Percentiles rank a stretch among this genome's conserved stretches.
Conservation (phyloP, 441 rosid genomes). For the Isatis lusitanica region DNA sequence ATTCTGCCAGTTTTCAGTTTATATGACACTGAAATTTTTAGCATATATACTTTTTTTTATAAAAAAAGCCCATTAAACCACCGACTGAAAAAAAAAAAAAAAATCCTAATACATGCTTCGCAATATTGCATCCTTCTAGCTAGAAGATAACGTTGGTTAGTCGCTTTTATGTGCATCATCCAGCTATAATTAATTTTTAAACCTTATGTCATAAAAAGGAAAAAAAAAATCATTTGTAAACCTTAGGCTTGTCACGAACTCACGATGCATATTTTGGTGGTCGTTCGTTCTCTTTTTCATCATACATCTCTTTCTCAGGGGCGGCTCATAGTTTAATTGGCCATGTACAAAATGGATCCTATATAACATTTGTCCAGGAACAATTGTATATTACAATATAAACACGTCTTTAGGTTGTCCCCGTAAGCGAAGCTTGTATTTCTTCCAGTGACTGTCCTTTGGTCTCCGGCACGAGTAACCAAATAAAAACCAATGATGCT, state of each 20-base stretch:
- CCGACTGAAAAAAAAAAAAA: neutral
- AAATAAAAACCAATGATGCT: constrained; percentile 8
- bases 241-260: no score
- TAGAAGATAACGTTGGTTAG: neutral
- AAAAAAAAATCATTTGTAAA: no score
- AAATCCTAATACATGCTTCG: neutral
- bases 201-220: no score
- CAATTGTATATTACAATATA: neutral
- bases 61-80: neutral
- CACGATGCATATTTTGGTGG: no score
- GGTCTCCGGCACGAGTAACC: constrained; percentile 12
- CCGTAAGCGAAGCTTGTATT: constrained; percentile 2
- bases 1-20: neutral
- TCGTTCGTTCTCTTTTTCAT: no score
- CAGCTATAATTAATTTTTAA: no score
- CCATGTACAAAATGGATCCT: no score
- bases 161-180: no score
- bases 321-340: no score
- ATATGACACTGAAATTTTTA: neutral
- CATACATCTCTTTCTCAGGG: no score
- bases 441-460: constrained; percentile 13
- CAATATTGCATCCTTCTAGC: neutral
- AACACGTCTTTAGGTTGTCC: neutral
- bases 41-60: neutral
- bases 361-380: no score